phyloP scores from a whole-genome alignment of 352 stramenopile species.

The Phytophthora sp. region DNA sequence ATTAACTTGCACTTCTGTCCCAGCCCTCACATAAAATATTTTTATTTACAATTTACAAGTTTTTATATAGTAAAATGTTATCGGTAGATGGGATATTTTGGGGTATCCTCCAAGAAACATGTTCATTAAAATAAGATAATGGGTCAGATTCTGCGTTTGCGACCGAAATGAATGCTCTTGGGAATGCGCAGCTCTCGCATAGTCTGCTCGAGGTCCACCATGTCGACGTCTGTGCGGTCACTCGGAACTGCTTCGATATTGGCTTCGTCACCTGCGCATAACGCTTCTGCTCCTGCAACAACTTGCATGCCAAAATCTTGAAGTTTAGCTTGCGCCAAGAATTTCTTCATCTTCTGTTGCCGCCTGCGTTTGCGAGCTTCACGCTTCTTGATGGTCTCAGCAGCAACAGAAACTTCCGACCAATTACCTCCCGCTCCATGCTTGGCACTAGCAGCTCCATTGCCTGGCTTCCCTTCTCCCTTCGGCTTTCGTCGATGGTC shows the following conservation, averaged over 20 bases:
- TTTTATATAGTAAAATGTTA: too few species aligned
- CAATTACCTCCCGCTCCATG: neutral
- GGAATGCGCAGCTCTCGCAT: conserved; percentile 43
- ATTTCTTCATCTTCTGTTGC: conserved; percentile 39
- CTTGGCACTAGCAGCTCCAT: neutral
- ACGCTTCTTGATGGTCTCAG: conserved; percentile 35
- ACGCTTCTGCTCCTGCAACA: conserved; percentile 9
- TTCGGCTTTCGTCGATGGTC: conserved; percentile 33
- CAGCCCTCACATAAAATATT: too few species aligned
- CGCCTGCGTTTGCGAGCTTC: conserved; percentile 41
- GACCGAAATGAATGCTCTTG: conserved; percentile 43
- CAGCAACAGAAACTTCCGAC: conserved; percentile 19
- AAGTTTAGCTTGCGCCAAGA: conserved; percentile 4
- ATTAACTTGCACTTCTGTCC: too few species aligned
- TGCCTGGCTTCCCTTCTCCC: conserved; percentile 1
- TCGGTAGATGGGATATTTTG: too few species aligned
- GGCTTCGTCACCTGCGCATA: neutral
- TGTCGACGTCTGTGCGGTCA: conserved; percentile 26
- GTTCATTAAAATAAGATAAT: too few species aligned
- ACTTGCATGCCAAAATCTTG: conserved; percentile 34
- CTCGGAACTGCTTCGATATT: neutral
- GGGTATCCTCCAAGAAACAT: too few species aligned
- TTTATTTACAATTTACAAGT: too few species aligned
- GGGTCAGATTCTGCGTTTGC: conserved; percentile 29
- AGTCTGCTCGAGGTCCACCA: conserved; percentile 31